These are phyloP conservation scores for Pyrenochaeta sp. DNA, from an alignment of 2,329 filamentous ascomycete genomes.

Conservation along the genomic window DNA sequence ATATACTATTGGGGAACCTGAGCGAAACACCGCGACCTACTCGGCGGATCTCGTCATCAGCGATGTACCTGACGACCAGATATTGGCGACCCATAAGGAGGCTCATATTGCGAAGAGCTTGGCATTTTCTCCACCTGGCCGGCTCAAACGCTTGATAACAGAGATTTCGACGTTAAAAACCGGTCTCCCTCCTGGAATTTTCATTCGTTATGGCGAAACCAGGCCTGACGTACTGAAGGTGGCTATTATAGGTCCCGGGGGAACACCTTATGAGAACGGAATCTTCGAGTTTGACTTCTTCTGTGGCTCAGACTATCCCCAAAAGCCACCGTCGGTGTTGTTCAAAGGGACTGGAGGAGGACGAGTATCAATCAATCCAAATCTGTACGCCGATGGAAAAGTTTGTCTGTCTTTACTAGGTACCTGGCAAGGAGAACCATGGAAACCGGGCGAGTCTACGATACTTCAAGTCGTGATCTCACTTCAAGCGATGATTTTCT, in stretches of 20 bases:
- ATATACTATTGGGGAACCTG: background rate
- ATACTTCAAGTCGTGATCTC: slow-evolving; percentile 63
- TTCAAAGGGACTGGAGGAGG: slow-evolving; percentile 59
- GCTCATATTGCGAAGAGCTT: slow-evolving; percentile 12
- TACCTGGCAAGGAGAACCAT: slow-evolving; percentile 56
- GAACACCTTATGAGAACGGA: slow-evolving; percentile 63
- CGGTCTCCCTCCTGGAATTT: slow-evolving; percentile 61
- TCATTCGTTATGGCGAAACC: slow-evolving; percentile 56
- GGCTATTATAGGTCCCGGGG: slow-evolving; percentile 59
- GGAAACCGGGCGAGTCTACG: slow-evolving; percentile 59
- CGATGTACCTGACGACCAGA: slow-evolving; percentile 47
- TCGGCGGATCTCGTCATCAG: slow-evolving; percentile 26
- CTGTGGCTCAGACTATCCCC: slow-evolving; percentile 55
- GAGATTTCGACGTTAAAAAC: slow-evolving; percentile 58
- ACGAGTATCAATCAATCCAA: slow-evolving; percentile 58
- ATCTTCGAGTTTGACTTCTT: slow-evolving; percentile 65
- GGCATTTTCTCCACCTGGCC: slow-evolving; percentile 37
- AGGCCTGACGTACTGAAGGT: slow-evolving; percentile 62
- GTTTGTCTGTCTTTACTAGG: slow-evolving; percentile 33
- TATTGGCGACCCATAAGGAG: slow-evolving; percentile 43
- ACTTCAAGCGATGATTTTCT: slow-evolving; percentile 67
- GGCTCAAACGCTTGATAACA: slow-evolving; percentile 56
- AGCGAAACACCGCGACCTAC: background rate
- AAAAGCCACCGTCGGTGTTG: slow-evolving; percentile 51
- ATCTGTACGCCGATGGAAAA: slow-evolving; percentile 60